Percentiles rank a stretch among this genome's conserved stretches.
phyloP scores from a whole-genome alignment of 805 yeast species.

The Scheffersomyces stipitis region DNA sequence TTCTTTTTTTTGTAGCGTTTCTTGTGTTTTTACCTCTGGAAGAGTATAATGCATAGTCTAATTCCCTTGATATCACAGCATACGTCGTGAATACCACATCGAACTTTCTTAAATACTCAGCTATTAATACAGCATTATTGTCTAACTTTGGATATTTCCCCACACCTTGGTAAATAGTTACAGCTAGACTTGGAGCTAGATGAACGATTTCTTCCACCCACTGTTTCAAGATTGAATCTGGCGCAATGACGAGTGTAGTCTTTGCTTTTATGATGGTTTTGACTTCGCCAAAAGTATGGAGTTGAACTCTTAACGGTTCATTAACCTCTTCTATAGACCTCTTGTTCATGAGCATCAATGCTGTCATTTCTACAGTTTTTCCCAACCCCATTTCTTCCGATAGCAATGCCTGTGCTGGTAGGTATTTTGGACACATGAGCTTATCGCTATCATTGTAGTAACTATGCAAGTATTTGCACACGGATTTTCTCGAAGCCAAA shows the following conservation, averaged over 20 bases:
- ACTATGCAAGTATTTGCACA: slow-evolving; percentile 20
- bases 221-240: slow-evolving; percentile 78
- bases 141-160: slow-evolving; percentile 22
- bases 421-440: slow-evolving; percentile 21
- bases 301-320: slow-evolving; percentile 24
- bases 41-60: slow-evolving; percentile 75
- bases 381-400: slow-evolving; percentile 99
- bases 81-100: slow-evolving; percentile 87
- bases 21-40: slow-evolving; percentile 54
- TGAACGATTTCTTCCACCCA: slow-evolving; percentile 76
- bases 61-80: slow-evolving; percentile 64
- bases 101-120: slow-evolving; percentile 53
- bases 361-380: slow-evolving; percentile 81
- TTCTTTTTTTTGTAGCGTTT: slow-evolving; percentile 28
- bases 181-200: slow-evolving; percentile 58
- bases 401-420: slow-evolving; percentile 64
- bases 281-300: slow-evolving; percentile 38
- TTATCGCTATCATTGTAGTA: slow-evolving; percentile 18
- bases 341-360: slow-evolving; percentile 62
- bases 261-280: slow-evolving; percentile 52
- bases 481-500: slow-evolving; percentile 16
- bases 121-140: slow-evolving; percentile 42
- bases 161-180: slow-evolving; percentile 64
- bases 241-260: slow-evolving; percentile 82
- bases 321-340: slow-evolving; percentile 42